phyloP scores from a whole-genome alignment of 805 yeast species.

The Blastobotrys terrestris region DNA sequence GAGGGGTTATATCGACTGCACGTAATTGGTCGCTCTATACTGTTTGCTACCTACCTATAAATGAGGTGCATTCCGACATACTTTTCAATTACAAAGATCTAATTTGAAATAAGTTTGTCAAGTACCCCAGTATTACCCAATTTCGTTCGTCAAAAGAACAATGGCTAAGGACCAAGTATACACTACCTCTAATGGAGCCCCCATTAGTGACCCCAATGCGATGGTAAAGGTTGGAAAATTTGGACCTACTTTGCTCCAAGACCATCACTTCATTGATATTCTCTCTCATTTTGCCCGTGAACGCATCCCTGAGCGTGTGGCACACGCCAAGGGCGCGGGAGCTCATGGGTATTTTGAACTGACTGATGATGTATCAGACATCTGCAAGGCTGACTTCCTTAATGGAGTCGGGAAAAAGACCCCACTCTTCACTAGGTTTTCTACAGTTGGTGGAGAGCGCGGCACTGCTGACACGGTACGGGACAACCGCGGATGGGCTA shows the following conservation, averaged over 20 bases:
- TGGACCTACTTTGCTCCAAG: slow-evolving; percentile 57
- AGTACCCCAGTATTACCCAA: no score
- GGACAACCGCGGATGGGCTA: slow-evolving; percentile 66
- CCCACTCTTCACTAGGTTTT: slow-evolving; percentile 51
- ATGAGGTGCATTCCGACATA: no score
- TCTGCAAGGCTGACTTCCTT: slow-evolving; percentile 48
- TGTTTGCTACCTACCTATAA: no score
- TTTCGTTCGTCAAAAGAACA: no score
- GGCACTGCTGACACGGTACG: slow-evolving; percentile 63
- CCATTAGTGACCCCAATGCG: slow-evolving; percentile 50
- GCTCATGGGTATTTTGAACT: slow-evolving; percentile 54
- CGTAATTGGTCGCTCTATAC: no score
- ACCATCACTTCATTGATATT: slow-evolving; percentile 49
- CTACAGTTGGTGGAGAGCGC: slow-evolving; percentile 65
- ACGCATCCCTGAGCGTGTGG: slow-evolving; percentile 61
- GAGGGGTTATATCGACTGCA: no score
- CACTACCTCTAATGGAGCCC: slow-evolving; percentile 51
- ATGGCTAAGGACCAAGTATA: slow-evolving; percentile 26
- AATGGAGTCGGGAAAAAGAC: slow-evolving; percentile 72
- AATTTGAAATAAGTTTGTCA: background rate
- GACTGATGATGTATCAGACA: slow-evolving; percentile 51
- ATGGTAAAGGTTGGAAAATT: slow-evolving; percentile 46
- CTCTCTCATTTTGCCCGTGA: slow-evolving; percentile 59
- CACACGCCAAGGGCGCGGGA: slow-evolving; percentile 63
- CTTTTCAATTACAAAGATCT: no score